Conservation (phyloP, 441 rosid species). For the Corymbia calophylla region DNA sequence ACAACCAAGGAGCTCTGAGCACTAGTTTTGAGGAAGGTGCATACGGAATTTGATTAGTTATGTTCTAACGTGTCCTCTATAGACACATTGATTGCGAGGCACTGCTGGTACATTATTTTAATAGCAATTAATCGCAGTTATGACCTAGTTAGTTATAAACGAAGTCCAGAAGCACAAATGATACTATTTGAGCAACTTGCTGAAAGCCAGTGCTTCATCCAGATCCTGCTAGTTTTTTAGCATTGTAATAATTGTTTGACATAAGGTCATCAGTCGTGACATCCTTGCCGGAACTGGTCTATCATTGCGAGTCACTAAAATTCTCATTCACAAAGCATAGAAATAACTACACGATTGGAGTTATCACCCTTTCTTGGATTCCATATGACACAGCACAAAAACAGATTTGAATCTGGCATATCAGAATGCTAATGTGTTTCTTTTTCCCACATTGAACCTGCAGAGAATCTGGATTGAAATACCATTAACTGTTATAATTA, state of each 20-base stretch:
- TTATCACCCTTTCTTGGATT: background rate
- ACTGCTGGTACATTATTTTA: background rate
- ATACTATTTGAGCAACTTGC: background rate
- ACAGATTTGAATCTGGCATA: background rate
- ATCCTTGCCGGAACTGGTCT: background rate
- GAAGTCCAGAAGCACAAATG: background rate
- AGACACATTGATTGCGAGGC: background rate
- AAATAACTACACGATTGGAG: background rate
- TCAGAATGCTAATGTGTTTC: background rate
- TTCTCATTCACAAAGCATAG: background rate
- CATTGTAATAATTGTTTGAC: background rate
- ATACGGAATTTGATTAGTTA: background rate
- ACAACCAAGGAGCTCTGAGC: background rate
- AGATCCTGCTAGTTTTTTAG: background rate
- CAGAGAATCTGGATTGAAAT: background rate
- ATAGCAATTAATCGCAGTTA: background rate
- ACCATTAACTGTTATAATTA: background rate
- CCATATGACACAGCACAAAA: background rate
- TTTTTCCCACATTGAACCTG: background rate
- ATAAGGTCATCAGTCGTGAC: background rate
- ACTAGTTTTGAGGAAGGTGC: background rate
- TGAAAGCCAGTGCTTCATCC: background rate
- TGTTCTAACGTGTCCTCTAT: background rate
- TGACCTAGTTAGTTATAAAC: background rate
- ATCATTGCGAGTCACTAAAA: background rate